Base-by-base conservation (phyloP, 2,329 filamentous ascomycete species). In the Epicoccum sorghinum region DNA sequence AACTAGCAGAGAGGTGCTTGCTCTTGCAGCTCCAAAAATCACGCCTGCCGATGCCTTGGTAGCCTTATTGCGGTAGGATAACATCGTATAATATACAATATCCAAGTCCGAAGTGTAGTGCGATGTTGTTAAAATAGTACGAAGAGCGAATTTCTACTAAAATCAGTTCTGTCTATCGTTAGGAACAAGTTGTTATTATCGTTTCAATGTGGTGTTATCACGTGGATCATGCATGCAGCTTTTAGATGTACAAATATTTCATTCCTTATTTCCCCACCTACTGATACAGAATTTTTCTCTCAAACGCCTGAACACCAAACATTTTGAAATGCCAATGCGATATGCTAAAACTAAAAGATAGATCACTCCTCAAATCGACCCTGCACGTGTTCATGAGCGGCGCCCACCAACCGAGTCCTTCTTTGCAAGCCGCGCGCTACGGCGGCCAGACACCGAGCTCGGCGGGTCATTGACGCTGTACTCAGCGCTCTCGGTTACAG, bases 1-100 rank as follows among this genome's bases (percentile, higher is more conserved):
- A 5, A 64, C 59, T 4, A 64, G 58, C 27, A 60, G 59, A 39
- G 61, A 62, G 39, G 36, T 64, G 1, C 47, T 61, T 36, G 52
- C 59, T 12, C 22, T 62, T 41, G 55, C 55, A 4, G 33, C 52
- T n/a, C 55, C 59, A 9, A 58, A 47, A 33, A 33, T 22, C 7
- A 60, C 51, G 7, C 40, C 45, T 42, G 53, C 36, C 2, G 48
- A 56, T 37, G 27, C 37, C 13, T n/a, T 33, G 32, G 32, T 29
- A 29, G 27, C 27, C 6, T 9, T 29, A 9, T 29, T 29, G 27
- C 27, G 9, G 27, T 5, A 39, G 23, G 7, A 14, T 5, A 6
- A 14, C 9, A n/a, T 13, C 7, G 4, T 39, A 3, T n/a, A 12
- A 13, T 23, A 41, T 29, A 30, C 9, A 4, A 29, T 29, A 1